Evolutionary conservation across 2,329 filamentous ascomycete genomes (phyloP), one percentile per base, ranked within the genome.

Genomic region (Ceratocystis eucalypticola): DNA sequence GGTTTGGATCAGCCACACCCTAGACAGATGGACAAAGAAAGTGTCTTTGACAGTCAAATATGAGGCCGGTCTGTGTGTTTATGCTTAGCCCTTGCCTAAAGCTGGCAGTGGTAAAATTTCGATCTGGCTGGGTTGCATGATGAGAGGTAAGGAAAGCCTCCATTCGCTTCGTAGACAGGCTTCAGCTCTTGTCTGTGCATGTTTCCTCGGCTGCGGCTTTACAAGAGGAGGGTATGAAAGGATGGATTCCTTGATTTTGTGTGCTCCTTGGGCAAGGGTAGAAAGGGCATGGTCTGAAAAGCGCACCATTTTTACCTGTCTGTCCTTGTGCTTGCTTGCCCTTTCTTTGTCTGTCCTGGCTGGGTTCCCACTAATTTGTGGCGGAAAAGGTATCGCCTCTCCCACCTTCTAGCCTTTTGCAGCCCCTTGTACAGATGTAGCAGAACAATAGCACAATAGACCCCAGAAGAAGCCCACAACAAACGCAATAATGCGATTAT

Each of bases 241-340:
- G 46, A 48, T 53, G 46, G 46, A 48, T 53, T 53, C 48, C 48
- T 53, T 53, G 48, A 12, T 53, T 53, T 53, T 53, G 48, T 17
- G n/a, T 17, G n/a, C 20, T 53, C n/a, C 8, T 37, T 53, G 48
- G 22, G 25, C 48, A 25, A 53, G 48, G 48, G 12, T 22, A 25
- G 48, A 53, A 25, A 28, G 5, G 48, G 25, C 10, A 53, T 53
- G 8, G 8, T 12, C 5, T 53, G 22, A 12, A 53, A 53, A 25
- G 37, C 37, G 3, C 37, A 1, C 37, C 10, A 15, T 41, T 41
- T 41, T 41, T 15, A 12, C 37, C 3, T 20, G 15, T 6, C 15
- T 20, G 15, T 6, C 15, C 12, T 48, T 48, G 45, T 3, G 20
- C 15, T 20, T 50, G 46, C 46, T n/a, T 10, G 8, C 22, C 8